Conservation (phyloP, 2,329 filamentous ascomycete species). For the Exophiala sideris region DNA sequence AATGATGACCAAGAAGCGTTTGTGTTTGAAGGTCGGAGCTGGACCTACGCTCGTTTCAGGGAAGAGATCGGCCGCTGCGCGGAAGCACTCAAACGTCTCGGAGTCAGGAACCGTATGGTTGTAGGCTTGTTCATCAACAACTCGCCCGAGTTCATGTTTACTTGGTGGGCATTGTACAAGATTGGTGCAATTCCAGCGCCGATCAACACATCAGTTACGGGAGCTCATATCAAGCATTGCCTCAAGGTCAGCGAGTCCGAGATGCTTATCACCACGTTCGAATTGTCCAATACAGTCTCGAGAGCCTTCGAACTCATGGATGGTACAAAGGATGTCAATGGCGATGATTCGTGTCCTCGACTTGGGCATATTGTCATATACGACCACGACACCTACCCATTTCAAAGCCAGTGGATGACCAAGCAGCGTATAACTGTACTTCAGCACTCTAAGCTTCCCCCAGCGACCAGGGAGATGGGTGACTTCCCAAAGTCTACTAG, state of each 20-base stretch:
- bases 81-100: constrained; percentile 56
- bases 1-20: constrained; percentile 42
- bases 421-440: not conserved
- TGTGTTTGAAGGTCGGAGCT: constrained; percentile 48
- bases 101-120: constrained; percentile 38
- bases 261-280: constrained; percentile 43
- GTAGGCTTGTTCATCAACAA: constrained; percentile 49
- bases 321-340: not conserved
- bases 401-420: not conserved
- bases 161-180: constrained; percentile 44
- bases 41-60: constrained; percentile 50
- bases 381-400: constrained; percentile 16
- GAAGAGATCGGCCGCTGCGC: constrained; percentile 58
- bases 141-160: constrained; percentile 48
- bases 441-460: not conserved
- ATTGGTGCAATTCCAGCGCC: constrained; percentile 56
- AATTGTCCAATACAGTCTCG: constrained; percentile 2
- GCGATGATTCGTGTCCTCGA: constrained; percentile 2
- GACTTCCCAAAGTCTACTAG: constrained; percentile 18
- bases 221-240: constrained; percentile 63
- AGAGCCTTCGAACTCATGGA: constrained; percentile 4
- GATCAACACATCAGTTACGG: constrained; percentile 62
- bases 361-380: constrained; percentile 10
- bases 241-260: constrained; percentile 55
- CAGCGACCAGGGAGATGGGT: constrained; percentile 15